These are phyloP conservation scores for Mycena epipterygia DNA, from an alignment of 768 basidiomycete species.

Conservation along the genomic window DNA sequence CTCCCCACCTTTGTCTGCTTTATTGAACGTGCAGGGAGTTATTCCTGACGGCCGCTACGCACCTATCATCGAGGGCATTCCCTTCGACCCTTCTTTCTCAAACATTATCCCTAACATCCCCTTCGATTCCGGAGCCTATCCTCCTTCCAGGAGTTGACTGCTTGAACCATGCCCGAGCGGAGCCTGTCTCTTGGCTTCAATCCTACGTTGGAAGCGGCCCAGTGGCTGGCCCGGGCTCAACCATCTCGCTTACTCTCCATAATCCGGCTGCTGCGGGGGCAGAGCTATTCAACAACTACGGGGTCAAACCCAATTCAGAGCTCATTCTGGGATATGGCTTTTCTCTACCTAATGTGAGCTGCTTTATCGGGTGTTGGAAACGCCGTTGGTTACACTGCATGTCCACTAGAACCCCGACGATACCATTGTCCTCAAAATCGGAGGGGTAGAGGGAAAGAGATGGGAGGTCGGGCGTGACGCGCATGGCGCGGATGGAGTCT, in stretches of 20 bases:
- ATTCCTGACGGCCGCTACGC: conserved; percentile 80
- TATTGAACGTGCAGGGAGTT: conserved; percentile 63
- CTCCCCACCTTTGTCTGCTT: conserved; percentile 18
- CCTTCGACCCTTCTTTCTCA: conserved; percentile 83
- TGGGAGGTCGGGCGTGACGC: conserved; percentile 78
- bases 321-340: conserved; percentile 95
- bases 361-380: neutral
- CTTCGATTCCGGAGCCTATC: conserved; percentile 74
- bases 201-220: conserved; percentile 49
- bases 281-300: conserved; percentile 93
- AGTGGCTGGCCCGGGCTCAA: conserved; percentile 42
- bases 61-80: conserved; percentile 91
- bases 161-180: conserved; percentile 86
- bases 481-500: conserved; percentile 68
- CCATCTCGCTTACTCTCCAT: conserved; percentile 76
- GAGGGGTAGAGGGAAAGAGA: conserved; percentile 61
- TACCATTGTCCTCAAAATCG: conserved; percentile 84
- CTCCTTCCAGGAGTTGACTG: conserved; percentile 91
- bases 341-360: conserved; percentile 62
- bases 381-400: neutral
- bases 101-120: conserved; percentile 64
- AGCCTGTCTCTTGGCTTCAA: conserved; percentile 88
- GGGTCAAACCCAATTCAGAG: conserved; percentile 90
- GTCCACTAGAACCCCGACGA: conserved; percentile 79
- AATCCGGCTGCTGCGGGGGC: conserved; percentile 51